Base-by-base conservation (phyloP, 2,329 filamentous ascomycete genomes). In the Penicillium sp. region DNA sequence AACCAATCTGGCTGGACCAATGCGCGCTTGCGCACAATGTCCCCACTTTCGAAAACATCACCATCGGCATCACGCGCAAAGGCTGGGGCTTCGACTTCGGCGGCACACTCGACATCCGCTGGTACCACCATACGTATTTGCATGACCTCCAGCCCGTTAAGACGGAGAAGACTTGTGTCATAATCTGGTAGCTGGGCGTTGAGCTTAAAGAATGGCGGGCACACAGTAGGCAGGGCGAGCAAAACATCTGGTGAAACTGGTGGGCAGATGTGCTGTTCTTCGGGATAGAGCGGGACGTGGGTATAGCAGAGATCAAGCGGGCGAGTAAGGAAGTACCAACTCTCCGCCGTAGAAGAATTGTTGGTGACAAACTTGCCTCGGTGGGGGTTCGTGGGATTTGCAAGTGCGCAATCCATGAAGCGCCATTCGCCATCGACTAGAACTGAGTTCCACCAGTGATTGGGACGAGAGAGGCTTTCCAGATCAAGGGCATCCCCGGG, bases 361-460 rank as follows among this genome's bases (percentile, higher is more conserved):
- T 82, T 82, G 62, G 83, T 89, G 13, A 91, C 95, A 74, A 95
- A 97, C 30, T 85, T 78, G 14, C 78, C 80, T 44, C 95, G 84
- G 53, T 84, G 86, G 9, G 94, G 93, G 66, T 97, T 91, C 0
- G 93, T 96, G 11, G 93, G 92, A 59, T 88, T 92, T 4, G 94
- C 91, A 44, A 99, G 79, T 34, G 91, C 95, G 70, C 91, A 94
- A 72, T 99, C 94, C 78, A 99, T 90, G 61, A 97, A 89, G 47
- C 94, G 88, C 94, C 94, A 99, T 74, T 97, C 91, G 19, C 89
- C 88, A 71, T 99, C 94, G 8, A 97, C 86, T 34, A 97, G 77
- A 16, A 97, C 90, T 0, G 91, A 87, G 64, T 99, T 99, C 94
- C 94, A 99, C 86, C 89, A 97, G 74, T 99, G 94, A 67, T 99